These are phyloP conservation scores for Aspergillus neotritici DNA, from an alignment of 2,329 filamentous ascomycete genomes.

Conservation along the genomic window DNA sequence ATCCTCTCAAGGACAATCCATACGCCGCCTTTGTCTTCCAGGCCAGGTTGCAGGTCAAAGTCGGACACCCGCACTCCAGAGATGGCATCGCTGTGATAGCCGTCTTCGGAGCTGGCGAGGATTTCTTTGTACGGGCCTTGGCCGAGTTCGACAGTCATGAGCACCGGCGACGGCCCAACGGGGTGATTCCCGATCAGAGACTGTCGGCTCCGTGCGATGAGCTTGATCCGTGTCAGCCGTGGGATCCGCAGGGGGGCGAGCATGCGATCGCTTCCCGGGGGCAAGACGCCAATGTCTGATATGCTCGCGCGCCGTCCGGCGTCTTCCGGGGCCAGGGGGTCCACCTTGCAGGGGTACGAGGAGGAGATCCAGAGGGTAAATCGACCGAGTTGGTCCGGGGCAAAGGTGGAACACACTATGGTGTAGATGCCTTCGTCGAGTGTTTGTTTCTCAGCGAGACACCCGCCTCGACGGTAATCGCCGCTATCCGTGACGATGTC, in stretches of 20 bases:
- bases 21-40: conserved; percentile 52
- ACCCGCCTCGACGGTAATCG: conserved; percentile 80
- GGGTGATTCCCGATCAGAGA: conserved; percentile 34
- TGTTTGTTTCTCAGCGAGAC: conserved; percentile 56
- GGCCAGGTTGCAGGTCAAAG: conserved; percentile 66
- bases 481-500: conserved; percentile 78
- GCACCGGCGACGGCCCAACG: conserved; percentile 50
- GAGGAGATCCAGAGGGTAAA: conserved; percentile 74
- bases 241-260: conserved; percentile 47
- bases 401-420: conserved; percentile 85
- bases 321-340: conserved; percentile 62
- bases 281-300: conserved; percentile 44
- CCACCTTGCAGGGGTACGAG: conserved; percentile 49
- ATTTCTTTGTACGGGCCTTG: conserved; percentile 62
- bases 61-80: conserved; percentile 64
- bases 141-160: conserved; percentile 67
- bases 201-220: conserved; percentile 49
- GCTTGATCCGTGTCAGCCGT: conserved; percentile 57
- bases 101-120: conserved; percentile 64
- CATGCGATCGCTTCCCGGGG: conserved; percentile 49
- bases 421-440: conserved; percentile 74
- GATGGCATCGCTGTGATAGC: conserved; percentile 65
- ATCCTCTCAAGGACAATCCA: conserved; percentile 81
- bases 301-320: conserved; percentile 64
- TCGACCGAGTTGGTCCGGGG: conserved; percentile 66